A percentile compares a stretch with the other conserved stretches of the same genome.
Conservation (phyloP, 2,329 filamentous ascomycete genomes). For the Penicillium polonicum region DNA sequence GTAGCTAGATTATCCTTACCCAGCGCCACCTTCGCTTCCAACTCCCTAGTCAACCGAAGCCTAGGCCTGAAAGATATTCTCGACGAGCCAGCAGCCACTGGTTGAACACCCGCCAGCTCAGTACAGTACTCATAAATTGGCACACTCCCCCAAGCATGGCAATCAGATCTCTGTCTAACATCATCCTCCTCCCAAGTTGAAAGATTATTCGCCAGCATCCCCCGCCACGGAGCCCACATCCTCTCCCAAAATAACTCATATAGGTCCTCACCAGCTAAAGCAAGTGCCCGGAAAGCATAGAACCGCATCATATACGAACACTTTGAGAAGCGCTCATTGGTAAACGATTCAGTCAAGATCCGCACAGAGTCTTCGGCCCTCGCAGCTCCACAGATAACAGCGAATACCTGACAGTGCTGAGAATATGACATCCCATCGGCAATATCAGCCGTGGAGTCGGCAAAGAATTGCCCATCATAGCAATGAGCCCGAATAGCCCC, state of each 20-base stretch:
- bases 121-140: conserved; percentile 45
- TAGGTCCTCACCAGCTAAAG: conserved; percentile 31
- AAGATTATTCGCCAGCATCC: conserved; percentile 40
- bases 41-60: conserved; percentile 8
- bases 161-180: conserved; percentile 45
- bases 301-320: conserved; percentile 45
- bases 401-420: conserved; percentile 36
- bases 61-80: conserved; percentile 24
- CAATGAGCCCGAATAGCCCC: conserved; percentile 28
- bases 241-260: conserved; percentile 37
- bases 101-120: conserved; percentile 33
- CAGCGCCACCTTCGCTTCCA: conserved; percentile 23
- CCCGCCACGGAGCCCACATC: conserved; percentile 40
- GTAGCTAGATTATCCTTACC: conserved; percentile 25
- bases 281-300: conserved; percentile 42
- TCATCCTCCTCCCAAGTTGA: conserved; percentile 47
- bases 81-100: conserved; percentile 13
- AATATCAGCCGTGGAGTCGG: conserved; percentile 34
- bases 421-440: conserved; percentile 23
- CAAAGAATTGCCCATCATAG: conserved; percentile 33
- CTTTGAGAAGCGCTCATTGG: conserved; percentile 30
- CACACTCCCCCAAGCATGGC: conserved; percentile 47
- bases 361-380: conserved; percentile 11
- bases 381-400: conserved; percentile 28
- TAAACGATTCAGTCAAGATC: conserved; percentile 32